These are phyloP conservation scores for Helminthosporium solani DNA, from an alignment of 2,329 filamentous ascomycete species.

Conservation along the genomic window DNA sequence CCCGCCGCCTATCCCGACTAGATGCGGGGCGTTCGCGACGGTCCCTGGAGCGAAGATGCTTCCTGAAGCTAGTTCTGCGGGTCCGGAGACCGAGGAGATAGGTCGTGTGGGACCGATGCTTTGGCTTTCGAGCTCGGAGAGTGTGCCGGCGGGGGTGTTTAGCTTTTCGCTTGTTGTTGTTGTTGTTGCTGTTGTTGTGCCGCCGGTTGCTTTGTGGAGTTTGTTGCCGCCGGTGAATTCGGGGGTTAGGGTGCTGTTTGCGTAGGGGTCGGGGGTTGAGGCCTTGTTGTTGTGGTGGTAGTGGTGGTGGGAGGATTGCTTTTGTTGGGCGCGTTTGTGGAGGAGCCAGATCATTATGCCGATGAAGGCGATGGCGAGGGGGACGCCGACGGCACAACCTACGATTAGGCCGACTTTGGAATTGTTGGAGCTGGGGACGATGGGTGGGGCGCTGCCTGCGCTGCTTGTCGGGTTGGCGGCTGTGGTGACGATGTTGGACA, in stretches of 20 bases:
- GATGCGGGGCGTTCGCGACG: constrained; percentile 28
- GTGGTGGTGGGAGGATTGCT: constrained; percentile 14
- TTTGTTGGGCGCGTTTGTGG: constrained; percentile 30
- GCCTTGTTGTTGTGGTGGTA: too few relatives aligned
- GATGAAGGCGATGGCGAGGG: constrained; percentile 32
- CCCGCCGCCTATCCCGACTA: constrained; percentile 35
- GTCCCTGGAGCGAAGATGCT: constrained; percentile 27
- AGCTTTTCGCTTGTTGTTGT: constrained; percentile 16
- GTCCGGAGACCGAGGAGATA: constrained; percentile 27
- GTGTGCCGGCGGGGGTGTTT: constrained; percentile 8
- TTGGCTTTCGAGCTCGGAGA: constrained; percentile 31
- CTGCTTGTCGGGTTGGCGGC: constrained; percentile 4
- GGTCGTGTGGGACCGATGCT: constrained; percentile 32
- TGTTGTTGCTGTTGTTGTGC: constrained; percentile 10
- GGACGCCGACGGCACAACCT: constrained; percentile 41
- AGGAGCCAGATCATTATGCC: constrained; percentile 35
- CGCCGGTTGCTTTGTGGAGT: constrained; percentile 14
- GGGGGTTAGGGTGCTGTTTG: constrained; percentile 16
- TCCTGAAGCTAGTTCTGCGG: constrained; percentile 34
- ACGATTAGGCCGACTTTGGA: constrained; percentile 35
- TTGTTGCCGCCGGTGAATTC: constrained; percentile 25
- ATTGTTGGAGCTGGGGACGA: neutral
- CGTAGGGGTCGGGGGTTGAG: constrained; percentile 10
- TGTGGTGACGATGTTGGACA: constrained; percentile 6
- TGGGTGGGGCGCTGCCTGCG: constrained; percentile 5